phyloP scores from a whole-genome alignment of 176 grass and related monocot species.

The barley (Hordeum vulgare) region DNA sequence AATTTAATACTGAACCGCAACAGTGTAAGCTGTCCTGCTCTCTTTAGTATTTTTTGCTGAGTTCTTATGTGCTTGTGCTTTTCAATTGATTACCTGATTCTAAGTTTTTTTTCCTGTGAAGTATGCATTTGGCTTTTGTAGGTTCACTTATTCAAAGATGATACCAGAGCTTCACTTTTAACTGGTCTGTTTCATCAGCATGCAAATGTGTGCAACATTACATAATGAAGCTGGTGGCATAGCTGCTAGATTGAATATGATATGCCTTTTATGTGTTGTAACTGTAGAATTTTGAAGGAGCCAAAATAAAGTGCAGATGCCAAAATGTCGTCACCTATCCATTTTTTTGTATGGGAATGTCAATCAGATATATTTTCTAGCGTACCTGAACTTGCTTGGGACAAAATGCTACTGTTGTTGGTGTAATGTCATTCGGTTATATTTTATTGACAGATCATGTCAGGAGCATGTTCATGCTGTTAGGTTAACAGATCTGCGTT shows the following conservation, averaged over 20 bases:
- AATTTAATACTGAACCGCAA: not conserved
- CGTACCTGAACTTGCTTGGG: too few relatives aligned
- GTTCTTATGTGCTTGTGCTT: not conserved
- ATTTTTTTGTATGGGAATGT: not conserved
- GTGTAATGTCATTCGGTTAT: not conserved
- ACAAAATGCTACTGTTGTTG: too few relatives aligned
- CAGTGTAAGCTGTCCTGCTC: not conserved
- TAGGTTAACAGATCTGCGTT: not conserved
- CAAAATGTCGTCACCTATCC: not conserved
- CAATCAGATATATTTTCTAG: too few relatives aligned
- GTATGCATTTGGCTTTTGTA: not conserved
- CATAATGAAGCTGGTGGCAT: slow-evolving; percentile 2
- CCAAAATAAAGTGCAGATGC: not conserved
- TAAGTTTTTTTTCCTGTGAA: not conserved
- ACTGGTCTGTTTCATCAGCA: not conserved
- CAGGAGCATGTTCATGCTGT: not conserved
- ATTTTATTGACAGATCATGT: not conserved
- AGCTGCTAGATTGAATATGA: slow-evolving; percentile 2
- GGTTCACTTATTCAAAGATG: not conserved
- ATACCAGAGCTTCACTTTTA: not conserved
- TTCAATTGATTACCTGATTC: not conserved
- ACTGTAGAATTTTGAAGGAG: not conserved
- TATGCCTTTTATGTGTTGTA: not conserved
- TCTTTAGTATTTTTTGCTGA: not conserved
- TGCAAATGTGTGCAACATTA: not conserved